Evolutionary conservation across 2,329 filamentous ascomycete species (phyloP), one percentile per base, ranked within the genome.

Genomic region (Aspergillus sp.): DNA sequence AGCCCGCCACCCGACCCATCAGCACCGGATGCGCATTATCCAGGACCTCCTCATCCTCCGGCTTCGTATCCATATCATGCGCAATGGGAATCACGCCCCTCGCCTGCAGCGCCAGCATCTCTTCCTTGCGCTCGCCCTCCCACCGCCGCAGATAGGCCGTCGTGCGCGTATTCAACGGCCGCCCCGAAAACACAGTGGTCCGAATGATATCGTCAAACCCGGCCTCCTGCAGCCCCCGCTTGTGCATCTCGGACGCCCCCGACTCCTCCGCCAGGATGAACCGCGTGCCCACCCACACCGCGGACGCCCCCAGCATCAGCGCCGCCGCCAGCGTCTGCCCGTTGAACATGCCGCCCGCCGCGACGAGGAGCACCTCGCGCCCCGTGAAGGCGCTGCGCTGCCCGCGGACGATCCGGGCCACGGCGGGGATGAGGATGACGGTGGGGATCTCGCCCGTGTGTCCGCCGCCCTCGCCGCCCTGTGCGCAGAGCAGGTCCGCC

Each of bases 1-100:
- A 90, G 21, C 94, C 93, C 34, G 94, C 89, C 55, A 89, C 93
- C 82, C 97, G 95, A 72, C 94, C 94, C 94, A 99, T 99, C 64
- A 97, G 77, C 80, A 85, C 96, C 11, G 92, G 92, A 53, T 91
- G 83, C 67, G 91, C 92, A 70, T 94, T 91, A 72, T 97, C 94
- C 78, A 99, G 86, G 31, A 88, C 84, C 40, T 97, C 91, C 54
- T 97, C 82, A 45, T 88, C 84, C 58, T 81, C 78, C 17, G 82
- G 80, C 67, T 96, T 75, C 74, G 88, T 88, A 79, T 99, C 94
- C 32, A 99, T 84, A 69, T 99, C 94, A 65, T 90, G 82, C 80
- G 97, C 94, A 60, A 96, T 95, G 44, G 94, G 94, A 64, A 99
- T 90, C 69, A 90, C 79, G 65, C 94, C 94, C 84, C 95, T 90